Conservation (phyloP, 306 rosid genomes). For the Heteromeles arbutifolia region DNA sequence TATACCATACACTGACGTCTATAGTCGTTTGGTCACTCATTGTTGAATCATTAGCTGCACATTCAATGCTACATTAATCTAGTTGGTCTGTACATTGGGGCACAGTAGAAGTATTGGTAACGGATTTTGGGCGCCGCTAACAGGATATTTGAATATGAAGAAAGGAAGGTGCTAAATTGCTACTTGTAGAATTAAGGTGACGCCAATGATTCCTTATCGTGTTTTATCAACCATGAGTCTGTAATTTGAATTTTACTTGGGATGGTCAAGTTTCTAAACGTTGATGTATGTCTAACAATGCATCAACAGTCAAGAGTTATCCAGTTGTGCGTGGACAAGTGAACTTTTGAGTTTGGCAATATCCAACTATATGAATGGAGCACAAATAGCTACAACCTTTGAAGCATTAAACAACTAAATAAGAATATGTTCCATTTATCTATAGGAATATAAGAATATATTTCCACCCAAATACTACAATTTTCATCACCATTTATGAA, state of each 20-base stretch:
- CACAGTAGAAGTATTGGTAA: not conserved
- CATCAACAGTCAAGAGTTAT: not conserved
- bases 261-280: not conserved
- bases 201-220: not conserved
- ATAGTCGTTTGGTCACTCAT: too few species aligned
- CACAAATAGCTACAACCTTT: not conserved
- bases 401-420: not conserved
- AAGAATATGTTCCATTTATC: not conserved
- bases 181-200: not conserved
- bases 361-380: not conserved
- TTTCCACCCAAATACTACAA: not conserved
- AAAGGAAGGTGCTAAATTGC: not conserved
- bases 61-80: not conserved
- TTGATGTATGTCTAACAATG: not conserved
- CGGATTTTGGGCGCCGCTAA: not conserved
- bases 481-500: not conserved
- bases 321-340: too few species aligned
- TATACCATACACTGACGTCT: too few species aligned
- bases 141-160: not conserved
- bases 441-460: constrained; percentile 1
- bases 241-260: not conserved
- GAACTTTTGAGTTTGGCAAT: not conserved
- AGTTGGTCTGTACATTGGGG: too few species aligned
- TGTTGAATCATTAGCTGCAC: not conserved
- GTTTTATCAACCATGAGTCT: not conserved